phyloP scores from a whole-genome alignment of 2,329 filamentous ascomycete genomes.

The Colletotrichum echinochloae region DNA sequence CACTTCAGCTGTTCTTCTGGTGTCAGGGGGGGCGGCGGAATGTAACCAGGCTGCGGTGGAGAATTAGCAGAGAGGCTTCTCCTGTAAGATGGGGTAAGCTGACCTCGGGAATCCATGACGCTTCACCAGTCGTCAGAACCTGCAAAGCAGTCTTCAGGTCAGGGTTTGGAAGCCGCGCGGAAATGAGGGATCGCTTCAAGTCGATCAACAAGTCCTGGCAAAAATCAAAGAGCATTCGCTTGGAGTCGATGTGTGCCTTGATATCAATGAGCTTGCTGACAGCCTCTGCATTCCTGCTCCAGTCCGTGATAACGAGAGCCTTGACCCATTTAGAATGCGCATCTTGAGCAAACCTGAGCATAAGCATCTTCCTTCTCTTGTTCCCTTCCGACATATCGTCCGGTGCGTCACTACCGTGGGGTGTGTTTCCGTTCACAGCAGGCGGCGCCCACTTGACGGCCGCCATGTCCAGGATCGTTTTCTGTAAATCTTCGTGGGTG shows the following conservation, averaged over 20 bases:
- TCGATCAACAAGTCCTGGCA: slow-evolving; percentile 74
- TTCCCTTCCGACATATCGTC: slow-evolving; percentile 75
- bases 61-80: slow-evolving; percentile 18
- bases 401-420: slow-evolving; percentile 50
- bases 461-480: slow-evolving; percentile 77
- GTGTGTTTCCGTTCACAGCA: slow-evolving; percentile 64
- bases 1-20: slow-evolving; percentile 79
- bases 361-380: slow-evolving; percentile 77
- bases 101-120: slow-evolving; percentile 83
- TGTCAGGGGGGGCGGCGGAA: slow-evolving; percentile 78
- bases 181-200: slow-evolving; percentile 78
- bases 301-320: slow-evolving; percentile 88
- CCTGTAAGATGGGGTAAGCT: slow-evolving; percentile 47
- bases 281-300: slow-evolving; percentile 82
- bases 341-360: slow-evolving; percentile 83
- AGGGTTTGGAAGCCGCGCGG: slow-evolving; percentile 85
- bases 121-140: slow-evolving; percentile 82
- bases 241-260: slow-evolving; percentile 76
- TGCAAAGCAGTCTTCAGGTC: slow-evolving; percentile 92
- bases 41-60: slow-evolving; percentile 74
- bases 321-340: slow-evolving; percentile 93
- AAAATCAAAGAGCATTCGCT: slow-evolving; percentile 70
- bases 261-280: slow-evolving; percentile 92
- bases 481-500: slow-evolving; percentile 81
- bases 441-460: slow-evolving; percentile 70